Evolutionary conservation across 148 eudicot genomes (phyloP).

Genomic region (Amaranthus hypochondriacus): DNA sequence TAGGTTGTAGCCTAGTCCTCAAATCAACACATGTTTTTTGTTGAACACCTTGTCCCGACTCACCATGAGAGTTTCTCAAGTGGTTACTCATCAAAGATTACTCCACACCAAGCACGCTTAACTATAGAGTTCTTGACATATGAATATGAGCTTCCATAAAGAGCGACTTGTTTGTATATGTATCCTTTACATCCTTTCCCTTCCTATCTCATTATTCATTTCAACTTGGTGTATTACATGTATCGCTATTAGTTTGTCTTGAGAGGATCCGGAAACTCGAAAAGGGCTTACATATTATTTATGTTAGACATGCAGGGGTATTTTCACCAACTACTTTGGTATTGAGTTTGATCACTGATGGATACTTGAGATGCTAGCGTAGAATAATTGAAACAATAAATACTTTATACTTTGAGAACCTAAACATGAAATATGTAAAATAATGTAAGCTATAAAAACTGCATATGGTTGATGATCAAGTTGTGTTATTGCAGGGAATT

Average conservation of each 20-base stretch:
- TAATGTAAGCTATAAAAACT: neutral
- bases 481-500: conserved; percentile 53
- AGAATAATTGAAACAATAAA: too few species aligned
- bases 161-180: too few species aligned
- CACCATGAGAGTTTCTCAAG: too few species aligned
- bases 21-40: too few species aligned
- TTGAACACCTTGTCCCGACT: too few species aligned
- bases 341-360: neutral
- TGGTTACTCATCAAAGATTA: too few species aligned
- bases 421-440: neutral
- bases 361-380: neutral
- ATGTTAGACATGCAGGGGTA: neutral
- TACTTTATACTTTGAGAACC: neutral
- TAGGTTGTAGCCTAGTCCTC: too few species aligned
- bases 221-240: neutral
- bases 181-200: neutral
- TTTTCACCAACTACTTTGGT: neutral
- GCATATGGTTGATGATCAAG: neutral
- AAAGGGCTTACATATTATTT: too few species aligned
- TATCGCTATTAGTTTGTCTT: neutral
- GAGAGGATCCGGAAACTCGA: too few species aligned
- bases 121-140: too few species aligned
- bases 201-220: neutral
- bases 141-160: too few species aligned
- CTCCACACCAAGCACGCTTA: too few species aligned